These are phyloP conservation scores for Cantharellus anzutake DNA, from an alignment of 768 basidiomycete species.

Conservation along the genomic window DNA sequence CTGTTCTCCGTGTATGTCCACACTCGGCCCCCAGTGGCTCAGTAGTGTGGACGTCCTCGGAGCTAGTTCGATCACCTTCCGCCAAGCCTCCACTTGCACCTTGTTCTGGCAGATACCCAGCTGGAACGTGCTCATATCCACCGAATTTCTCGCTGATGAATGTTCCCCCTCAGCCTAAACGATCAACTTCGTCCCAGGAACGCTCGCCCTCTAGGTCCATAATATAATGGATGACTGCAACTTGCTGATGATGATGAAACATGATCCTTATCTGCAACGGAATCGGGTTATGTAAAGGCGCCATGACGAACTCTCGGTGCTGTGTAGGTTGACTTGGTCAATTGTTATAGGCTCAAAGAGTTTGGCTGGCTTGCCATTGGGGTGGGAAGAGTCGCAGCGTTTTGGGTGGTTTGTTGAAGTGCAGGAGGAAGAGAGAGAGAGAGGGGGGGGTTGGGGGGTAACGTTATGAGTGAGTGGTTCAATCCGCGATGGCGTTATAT, in stretches of 20 bases:
- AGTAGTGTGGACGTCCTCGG: background rate
- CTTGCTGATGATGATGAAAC: conserved; percentile 5
- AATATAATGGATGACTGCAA: conserved; percentile 4
- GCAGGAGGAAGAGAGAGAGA: too few relatives aligned
- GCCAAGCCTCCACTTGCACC: conserved; percentile 20
- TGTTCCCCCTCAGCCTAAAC: conserved; percentile 28
- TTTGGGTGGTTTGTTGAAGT: too few relatives aligned
- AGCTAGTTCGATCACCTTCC: conserved; percentile 6
- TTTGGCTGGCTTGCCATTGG: too few relatives aligned
- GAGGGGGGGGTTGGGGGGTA: too few relatives aligned
- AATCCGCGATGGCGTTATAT: too few relatives aligned
- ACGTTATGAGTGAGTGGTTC: too few relatives aligned
- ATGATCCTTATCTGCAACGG: conserved; percentile 17
- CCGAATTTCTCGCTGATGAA: conserved; percentile 23
- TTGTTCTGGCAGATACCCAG: conserved; percentile 14
- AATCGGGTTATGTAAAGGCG: conserved; percentile 29
- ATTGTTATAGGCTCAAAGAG: too few relatives aligned
- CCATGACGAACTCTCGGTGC: conserved; percentile 31
- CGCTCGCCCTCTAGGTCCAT: conserved; percentile 10
- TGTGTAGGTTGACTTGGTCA: conserved; percentile 6
- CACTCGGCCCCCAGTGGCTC: background rate
- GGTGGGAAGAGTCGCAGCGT: too few relatives aligned
- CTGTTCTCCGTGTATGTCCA: background rate
- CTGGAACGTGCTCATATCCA: conserved; percentile 11
- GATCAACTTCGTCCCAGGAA: conserved; percentile 27